Evolutionary conservation across 768 basidiomycete genomes (phyloP), one percentile per base, ranked within the genome.

Genomic region (Lepiota venenata): DNA sequence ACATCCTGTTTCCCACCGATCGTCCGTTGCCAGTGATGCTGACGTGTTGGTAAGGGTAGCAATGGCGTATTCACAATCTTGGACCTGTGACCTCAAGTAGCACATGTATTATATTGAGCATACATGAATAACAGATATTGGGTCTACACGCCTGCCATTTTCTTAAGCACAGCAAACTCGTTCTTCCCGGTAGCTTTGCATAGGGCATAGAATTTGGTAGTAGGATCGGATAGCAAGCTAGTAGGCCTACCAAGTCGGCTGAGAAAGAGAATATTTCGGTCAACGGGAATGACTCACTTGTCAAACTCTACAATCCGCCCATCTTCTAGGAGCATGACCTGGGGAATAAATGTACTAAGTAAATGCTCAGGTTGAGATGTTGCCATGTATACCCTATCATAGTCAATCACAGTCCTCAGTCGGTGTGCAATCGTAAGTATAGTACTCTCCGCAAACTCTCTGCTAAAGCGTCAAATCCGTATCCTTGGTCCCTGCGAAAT

Each of bases 371-470:
- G 27, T 21, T 14, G 32, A 43, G 25, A n/a, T 43, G 0, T 71
- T 25, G 9, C 21, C 41, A 15, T 2, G n/a, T 83, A 49, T 71
- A 85, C 85, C 58, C 85, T 77, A 65, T 92, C 85, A 61, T 91
- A 93, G 62, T 93, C 89, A 55, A 93, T 90, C 43, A 89, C 85
- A 1, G 87, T 88, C 9, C 85, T 78, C 52, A 90, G 71, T 6
- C 87, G 81, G 69, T 93, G 91, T 16, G 91, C 91, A 50, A 93
- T 91, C 0, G 91, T 93, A 18, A 93, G 71, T 51, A 93, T 90
- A 0, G 91, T 93, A 63, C 87, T 90, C 3, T 85, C 79, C 3
- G 87, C 83, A 57, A 93, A 93, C 70, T 87, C 85, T 3, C 87
- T 89, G 62, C 6, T 29, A 48, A 29, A 55, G 20, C 1, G 27